Evolutionary conservation across 2,329 filamentous ascomycete genomes (phyloP).

Genomic region (Apiospora arundinis): DNA sequence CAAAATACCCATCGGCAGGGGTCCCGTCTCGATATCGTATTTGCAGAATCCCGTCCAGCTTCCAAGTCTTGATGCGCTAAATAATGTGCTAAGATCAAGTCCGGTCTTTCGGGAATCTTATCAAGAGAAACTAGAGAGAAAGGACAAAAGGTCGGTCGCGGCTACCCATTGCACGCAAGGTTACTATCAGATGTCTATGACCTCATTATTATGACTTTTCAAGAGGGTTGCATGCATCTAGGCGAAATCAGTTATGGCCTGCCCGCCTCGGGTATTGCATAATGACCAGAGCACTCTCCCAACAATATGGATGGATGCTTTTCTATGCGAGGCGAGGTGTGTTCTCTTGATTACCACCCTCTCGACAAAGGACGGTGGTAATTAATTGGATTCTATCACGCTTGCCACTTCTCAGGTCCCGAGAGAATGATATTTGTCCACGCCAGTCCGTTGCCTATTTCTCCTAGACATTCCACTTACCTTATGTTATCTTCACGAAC

Average conservation of each 20-base stretch:
- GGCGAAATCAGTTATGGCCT: not conserved
- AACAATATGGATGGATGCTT: not conserved
- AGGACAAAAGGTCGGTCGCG: constrained; percentile 1
- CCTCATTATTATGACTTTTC: constrained; percentile 22
- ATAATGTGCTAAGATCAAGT: not conserved
- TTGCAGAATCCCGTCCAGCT: not conserved
- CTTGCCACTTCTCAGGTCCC: not conserved
- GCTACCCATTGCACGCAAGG: not conserved
- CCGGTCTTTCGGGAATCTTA: constrained; percentile 5
- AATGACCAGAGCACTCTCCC: not conserved
- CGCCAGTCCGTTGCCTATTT: not conserved
- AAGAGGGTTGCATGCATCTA: not conserved
- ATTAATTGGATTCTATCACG: not conserved
- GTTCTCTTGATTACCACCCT: not conserved
- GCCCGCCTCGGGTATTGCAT: constrained; percentile 3
- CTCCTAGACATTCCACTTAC: not conserved
- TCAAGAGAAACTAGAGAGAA: not conserved
- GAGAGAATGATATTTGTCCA: not conserved
- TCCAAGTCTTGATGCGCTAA: not conserved
- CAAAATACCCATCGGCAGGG: not conserved
- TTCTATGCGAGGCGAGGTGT: not conserved
- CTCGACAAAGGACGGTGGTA: not conserved
- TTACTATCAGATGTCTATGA: constrained; percentile 24
- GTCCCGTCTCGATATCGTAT: constrained; percentile 4
- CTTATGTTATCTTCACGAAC: not conserved